A percentile compares a stretch with the other conserved stretches of the same genome.
These are phyloP conservation scores for Neophaeococcomyces mojaviensis DNA, from an alignment of 2,329 filamentous ascomycete genomes.

Conservation along the genomic window DNA sequence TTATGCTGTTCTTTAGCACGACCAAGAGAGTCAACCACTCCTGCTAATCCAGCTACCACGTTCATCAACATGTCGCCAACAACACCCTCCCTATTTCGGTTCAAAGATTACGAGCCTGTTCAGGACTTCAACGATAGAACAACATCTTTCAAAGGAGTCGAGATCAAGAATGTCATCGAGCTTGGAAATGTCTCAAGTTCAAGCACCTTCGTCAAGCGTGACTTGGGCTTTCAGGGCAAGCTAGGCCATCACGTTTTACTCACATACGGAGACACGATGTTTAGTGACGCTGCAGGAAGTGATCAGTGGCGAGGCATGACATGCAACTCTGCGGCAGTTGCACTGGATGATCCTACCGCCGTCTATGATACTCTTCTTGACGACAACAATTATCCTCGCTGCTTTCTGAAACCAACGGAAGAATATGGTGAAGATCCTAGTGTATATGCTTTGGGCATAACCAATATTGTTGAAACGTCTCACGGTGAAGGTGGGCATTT, in stretches of 20 bases:
- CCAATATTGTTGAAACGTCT: constrained; percentile 22
- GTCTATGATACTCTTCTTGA: constrained; percentile 20
- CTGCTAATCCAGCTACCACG: too few species aligned
- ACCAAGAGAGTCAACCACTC: too few species aligned
- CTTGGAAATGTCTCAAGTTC: constrained; percentile 22
- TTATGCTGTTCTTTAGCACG: too few species aligned
- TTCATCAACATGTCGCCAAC: too few species aligned
- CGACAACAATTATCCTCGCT: constrained; percentile 18
- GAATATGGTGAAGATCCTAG: constrained; percentile 18
- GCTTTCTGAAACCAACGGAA: constrained; percentile 17
- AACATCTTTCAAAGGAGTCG: not conserved
- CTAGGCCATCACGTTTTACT: constrained; percentile 19
- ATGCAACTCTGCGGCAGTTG: constrained; percentile 22
- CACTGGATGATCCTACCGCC: constrained; percentile 19
- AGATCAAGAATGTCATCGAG: constrained; percentile 13
- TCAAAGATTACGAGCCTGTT: not conserved
- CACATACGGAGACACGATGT: constrained; percentile 24
- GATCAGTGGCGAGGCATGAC: constrained; percentile 23
- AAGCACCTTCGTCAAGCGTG: constrained; percentile 22
- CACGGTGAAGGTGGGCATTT: constrained; percentile 11
- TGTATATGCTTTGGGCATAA: constrained; percentile 20
- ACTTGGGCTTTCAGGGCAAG: constrained; percentile 23
- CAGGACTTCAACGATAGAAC: not conserved
- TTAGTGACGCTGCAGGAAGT: constrained; percentile 17
- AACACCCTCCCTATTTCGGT: not conserved